A percentile compares a stretch with the other conserved stretches of the same genome.
phyloP scores from a whole-genome alignment of 805 yeast genomes.

The Starmerella asiatica region DNA sequence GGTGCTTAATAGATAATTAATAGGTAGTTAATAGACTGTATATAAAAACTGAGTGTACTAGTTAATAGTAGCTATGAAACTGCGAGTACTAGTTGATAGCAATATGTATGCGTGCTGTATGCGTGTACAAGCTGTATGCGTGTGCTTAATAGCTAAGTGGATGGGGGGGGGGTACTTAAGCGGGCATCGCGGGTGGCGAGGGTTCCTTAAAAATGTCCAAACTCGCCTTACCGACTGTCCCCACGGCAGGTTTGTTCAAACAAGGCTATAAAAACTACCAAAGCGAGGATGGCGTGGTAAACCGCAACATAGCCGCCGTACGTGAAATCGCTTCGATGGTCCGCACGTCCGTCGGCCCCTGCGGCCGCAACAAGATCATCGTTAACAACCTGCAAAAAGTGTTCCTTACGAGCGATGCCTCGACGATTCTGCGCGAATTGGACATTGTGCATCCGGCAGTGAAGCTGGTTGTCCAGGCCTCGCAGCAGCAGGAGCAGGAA shows the following conservation, averaged over 20 bases:
- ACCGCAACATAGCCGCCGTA: conserved; percentile 84
- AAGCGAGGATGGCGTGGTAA: conserved; percentile 87
- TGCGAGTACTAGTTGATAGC: no score
- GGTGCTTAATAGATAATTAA: no score
- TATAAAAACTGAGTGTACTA: no score
- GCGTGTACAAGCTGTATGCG: neutral
- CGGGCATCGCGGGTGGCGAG: no score
- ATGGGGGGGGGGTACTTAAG: no score
- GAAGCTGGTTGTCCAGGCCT: conserved; percentile 86
- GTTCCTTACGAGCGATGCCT: conserved; percentile 93
- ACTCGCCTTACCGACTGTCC: conserved; percentile 79
- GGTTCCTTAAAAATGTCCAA: no score
- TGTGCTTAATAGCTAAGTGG: no score
- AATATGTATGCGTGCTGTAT: no score
- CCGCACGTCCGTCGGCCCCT: conserved; percentile 90
- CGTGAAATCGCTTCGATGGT: conserved; percentile 87
- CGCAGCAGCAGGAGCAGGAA: conserved; percentile 92
- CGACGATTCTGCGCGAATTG: conserved; percentile 84
- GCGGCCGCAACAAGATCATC: conserved; percentile 91
- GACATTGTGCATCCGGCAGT: conserved; percentile 97
- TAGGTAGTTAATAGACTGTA: no score
- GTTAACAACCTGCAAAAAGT: conserved; percentile 78
- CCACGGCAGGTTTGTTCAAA: conserved; percentile 85
- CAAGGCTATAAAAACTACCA: conserved; percentile 83
- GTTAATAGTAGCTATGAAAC: no score